Evolutionary conservation across 169 alveolate species (phyloP).

Genomic region (Cryptosporidium ryanae): DNA sequence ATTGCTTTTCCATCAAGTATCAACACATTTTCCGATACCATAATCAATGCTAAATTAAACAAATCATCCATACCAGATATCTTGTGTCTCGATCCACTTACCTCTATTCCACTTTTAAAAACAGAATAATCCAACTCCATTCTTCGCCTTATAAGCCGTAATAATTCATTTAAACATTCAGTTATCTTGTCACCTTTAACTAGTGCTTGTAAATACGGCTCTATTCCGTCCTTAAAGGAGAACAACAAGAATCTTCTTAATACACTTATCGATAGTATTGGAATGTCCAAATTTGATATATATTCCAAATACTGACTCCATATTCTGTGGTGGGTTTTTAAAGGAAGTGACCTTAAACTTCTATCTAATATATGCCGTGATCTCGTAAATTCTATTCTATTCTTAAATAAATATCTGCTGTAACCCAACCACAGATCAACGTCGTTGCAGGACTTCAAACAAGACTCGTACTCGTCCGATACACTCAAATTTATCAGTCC

Average conservation of each 20-base stretch:
- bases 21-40: slow-evolving; percentile 25
- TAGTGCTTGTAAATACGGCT: slow-evolving; percentile 32
- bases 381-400: slow-evolving; percentile 18
- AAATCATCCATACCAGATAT: slow-evolving; percentile 27
- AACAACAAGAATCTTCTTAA: slow-evolving; percentile 35
- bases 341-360: slow-evolving; percentile 29
- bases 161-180: slow-evolving; percentile 7
- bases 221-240: slow-evolving; percentile 27
- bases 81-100: slow-evolving; percentile 8
- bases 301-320: slow-evolving; percentile 59
- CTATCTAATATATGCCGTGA: slow-evolving; percentile 56
- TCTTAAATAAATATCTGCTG: slow-evolving; percentile 7
- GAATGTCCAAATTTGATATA: slow-evolving; percentile 24
- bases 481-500: slow-evolving; percentile 9
- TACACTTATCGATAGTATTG: slow-evolving; percentile 41
- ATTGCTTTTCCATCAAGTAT: not conserved
- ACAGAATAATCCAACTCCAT: not conserved
- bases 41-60: not conserved
- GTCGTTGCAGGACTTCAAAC: slow-evolving; percentile 60
- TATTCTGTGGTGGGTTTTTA: slow-evolving; percentile 29
- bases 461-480: slow-evolving; percentile 18
- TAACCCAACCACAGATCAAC: slow-evolving; percentile 37
- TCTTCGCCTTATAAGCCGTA: not conserved
- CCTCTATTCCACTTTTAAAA: not conserved
- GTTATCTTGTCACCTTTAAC: slow-evolving; percentile 17